phyloP scores from a whole-genome alignment of 1,139 yeast species.

The Suzukiozyma palmioleophila region DNA sequence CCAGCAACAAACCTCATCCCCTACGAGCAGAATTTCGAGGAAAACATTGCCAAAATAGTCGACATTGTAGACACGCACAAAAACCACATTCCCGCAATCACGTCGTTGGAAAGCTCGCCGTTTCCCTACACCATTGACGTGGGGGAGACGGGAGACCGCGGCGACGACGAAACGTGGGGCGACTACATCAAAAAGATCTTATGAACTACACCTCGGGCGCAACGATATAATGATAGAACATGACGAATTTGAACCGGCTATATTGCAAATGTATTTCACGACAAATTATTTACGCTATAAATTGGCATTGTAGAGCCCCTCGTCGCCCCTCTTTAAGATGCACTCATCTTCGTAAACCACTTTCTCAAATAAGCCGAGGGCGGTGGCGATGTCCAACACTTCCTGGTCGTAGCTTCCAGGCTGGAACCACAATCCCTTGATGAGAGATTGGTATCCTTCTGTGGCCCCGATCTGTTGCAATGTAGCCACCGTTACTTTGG shows the following conservation, averaged over 20 bases:
- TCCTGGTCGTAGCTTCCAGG: constrained; percentile 67
- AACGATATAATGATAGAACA: background rate
- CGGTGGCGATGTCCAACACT: constrained; percentile 42
- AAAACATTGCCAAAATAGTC: constrained; percentile 43
- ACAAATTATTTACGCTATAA: constrained; percentile 12
- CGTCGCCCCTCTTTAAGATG: constrained; percentile 65
- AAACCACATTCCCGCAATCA: constrained; percentile 71
- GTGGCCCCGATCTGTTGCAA: constrained; percentile 37
- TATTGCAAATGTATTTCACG: no score
- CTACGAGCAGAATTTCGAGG: constrained; percentile 31
- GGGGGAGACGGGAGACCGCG: constrained; percentile 7
- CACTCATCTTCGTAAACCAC: constrained; percentile 62
- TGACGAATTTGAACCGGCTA: no score
- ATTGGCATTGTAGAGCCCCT: constrained; percentile 38
- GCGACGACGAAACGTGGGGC: constrained; percentile 37
- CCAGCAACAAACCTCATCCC: constrained; percentile 3
- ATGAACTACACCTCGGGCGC: background rate
- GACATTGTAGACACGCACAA: constrained; percentile 51
- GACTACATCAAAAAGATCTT: constrained; percentile 43
- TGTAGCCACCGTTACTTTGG: constrained; percentile 48
- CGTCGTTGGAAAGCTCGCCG: constrained; percentile 61
- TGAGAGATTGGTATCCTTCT: constrained; percentile 23
- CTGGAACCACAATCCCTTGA: constrained; percentile 75
- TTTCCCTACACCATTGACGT: constrained; percentile 52
- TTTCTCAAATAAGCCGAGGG: constrained; percentile 37